Base-by-base conservation (phyloP, 768 basidiomycete species). In the Kwoniella heveanensis region DNA sequence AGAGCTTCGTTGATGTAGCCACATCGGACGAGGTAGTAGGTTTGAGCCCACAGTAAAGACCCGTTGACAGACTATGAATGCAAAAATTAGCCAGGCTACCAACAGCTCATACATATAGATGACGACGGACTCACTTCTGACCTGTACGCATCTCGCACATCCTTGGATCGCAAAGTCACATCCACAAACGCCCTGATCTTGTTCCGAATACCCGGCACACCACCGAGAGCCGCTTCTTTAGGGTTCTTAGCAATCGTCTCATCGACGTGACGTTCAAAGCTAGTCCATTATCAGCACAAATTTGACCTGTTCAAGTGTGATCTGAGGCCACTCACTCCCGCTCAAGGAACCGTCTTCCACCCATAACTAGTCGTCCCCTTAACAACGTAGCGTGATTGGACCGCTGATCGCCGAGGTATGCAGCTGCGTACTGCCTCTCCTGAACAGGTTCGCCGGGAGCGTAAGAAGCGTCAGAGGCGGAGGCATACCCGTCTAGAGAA, bases 21-120 rank as follows among this genome's bases (percentile, higher is more conserved):
- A 0, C 89, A 89, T 25, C 95, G 87, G 10, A 99, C 83, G 17
- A 99, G 85, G 81, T 89, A 94, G 81, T 91, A 97, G n/a, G 94
- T 77, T 61, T 91, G 88, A 10, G 94, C 95, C 92, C 93, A 99
- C 13, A 98, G 70, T 1, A 93, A 91, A 71, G 90, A 88, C 10
- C 90, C 90, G 60, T 89, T 88, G 24, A 95, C 86, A 62, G 92
- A 82, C 90, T 94, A 64, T 46, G n/a, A 25, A 8, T 8, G 27
- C 15, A 44, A 44, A 17, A 44, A 32, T 32, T 32, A 32, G 32
- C 32, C 32, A 32, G 5, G 32, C 32, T 13, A 32, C 13, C n/a
- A n/a, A n/a, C n/a, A n/a, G n/a, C n/a, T n/a, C n/a, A n/a, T n/a
- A n/a, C n/a, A n/a, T n/a, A 7, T 22, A 7, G 9, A 32, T 24